Evolutionary conservation across 2,329 filamentous ascomycete genomes (phyloP).

Genomic region (Alternaria longipes): DNA sequence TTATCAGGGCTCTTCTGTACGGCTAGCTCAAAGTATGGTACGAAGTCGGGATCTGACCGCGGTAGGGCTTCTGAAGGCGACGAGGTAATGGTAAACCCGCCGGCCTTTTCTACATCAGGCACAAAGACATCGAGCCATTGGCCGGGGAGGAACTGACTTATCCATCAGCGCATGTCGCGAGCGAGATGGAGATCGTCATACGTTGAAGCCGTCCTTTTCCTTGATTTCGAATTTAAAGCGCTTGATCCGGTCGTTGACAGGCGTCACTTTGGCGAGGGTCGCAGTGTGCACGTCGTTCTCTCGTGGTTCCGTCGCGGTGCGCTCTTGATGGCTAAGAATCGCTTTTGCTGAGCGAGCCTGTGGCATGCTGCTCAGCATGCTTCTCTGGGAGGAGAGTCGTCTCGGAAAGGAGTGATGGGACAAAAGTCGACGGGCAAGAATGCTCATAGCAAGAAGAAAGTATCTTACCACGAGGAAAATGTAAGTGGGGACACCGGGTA

Average conservation of each 20-base stretch:
- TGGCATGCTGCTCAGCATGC: conserved; percentile 42
- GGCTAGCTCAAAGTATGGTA: conserved; percentile 76
- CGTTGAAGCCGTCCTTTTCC: conserved; percentile 59
- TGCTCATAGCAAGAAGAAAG: conserved; percentile 28
- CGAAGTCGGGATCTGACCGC: conserved; percentile 30
- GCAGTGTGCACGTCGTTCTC: conserved; percentile 71
- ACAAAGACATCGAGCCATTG: conserved; percentile 90
- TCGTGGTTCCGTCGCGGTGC: conserved; percentile 78
- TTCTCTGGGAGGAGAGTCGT: conserved; percentile 22
- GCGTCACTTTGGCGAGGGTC: conserved; percentile 66
- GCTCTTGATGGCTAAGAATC: conserved; percentile 67
- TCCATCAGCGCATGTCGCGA: conserved; percentile 41
- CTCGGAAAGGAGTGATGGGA: conserved; percentile 18
- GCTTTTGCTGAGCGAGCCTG: conserved; percentile 44
- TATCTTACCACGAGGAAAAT: conserved; percentile 27
- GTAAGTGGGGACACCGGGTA: conserved; percentile 26
- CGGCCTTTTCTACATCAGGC: conserved; percentile 73
- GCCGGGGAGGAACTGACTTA: conserved; percentile 72
- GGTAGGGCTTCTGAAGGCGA: conserved; percentile 66
- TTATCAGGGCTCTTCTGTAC: conserved; percentile 77
- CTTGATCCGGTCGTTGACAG: conserved; percentile 73
- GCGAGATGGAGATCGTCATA: conserved; percentile 48
- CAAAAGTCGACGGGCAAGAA: conserved; percentile 23
- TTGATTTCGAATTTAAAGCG: conserved; percentile 72
- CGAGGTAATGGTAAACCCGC: conserved; percentile 89